Base-by-base conservation (phyloP, 768 basidiomycete species). In the Pholiota molesta region DNA sequence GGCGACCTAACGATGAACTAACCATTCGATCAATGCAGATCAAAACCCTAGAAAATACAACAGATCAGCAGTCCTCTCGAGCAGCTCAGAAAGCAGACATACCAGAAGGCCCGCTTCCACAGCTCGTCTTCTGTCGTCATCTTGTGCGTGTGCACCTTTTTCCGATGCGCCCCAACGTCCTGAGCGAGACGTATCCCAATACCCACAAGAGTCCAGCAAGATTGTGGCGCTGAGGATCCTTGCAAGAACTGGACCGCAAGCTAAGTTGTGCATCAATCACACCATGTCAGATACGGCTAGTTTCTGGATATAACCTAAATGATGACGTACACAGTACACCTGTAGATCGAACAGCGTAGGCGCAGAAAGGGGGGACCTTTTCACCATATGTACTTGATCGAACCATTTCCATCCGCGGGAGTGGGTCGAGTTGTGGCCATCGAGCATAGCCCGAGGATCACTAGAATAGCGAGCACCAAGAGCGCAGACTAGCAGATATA, bases 301-400 rank as follows among this genome's bases (percentile, higher is more conserved):
- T 37, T 9, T 37, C 35, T 11, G 35, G 10, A 5, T 16, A 16
- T 16, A 37, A 31, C 31, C 31, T 33, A 57, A 44, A 52, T 33
- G 57, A 19, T 68, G 21, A 77, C 83, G 76, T 65, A 81, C 83
- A 44, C 78, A 78, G 69, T 88, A 87, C 39, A 81, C 80, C 69
- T 96, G 94, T 53, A 96, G 72, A 64, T 95, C 94, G 70, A 85
- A 88, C 62, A 95, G 69, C 6, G 81, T 75, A 1, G 92, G 90
- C 6, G 89, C 85, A 0, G 79, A 75, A 13, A 93, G 75, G n/a
- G 92, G 74, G 0, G 82, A 83, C 67, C 83, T 85, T 57, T 85
- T 83, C 37, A 88, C 81, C 69, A 84, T 79, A 60, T 91, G 85
- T 1, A 89, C 86, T 67, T 90, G 88, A n/a, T 84, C 77, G 64